These are phyloP conservation scores for Cladosporium sp. DNA, from an alignment of 2,329 filamentous ascomycete genomes.

Conservation along the genomic window DNA sequence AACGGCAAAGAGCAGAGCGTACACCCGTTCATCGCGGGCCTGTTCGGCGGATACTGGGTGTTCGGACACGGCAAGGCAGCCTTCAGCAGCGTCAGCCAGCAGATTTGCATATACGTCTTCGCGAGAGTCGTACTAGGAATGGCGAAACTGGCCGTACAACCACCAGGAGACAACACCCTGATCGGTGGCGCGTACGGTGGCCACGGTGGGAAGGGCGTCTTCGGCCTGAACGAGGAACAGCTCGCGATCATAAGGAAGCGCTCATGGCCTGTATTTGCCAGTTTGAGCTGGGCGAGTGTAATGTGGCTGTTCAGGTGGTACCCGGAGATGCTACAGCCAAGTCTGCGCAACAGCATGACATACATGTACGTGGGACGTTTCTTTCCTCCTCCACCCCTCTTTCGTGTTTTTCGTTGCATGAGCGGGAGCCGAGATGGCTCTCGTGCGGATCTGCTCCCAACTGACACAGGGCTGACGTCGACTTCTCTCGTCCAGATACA, in stretches of 20 bases:
- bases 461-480: constrained; percentile 29
- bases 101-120: constrained; percentile 98
- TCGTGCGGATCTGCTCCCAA: not conserved
- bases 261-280: constrained; percentile 91
- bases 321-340: constrained; percentile 85
- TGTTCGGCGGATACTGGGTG: constrained; percentile 86
- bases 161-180: constrained; percentile 37
- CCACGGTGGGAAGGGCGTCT: constrained; percentile 38
- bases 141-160: constrained; percentile 76
- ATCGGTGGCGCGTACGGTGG: constrained; percentile 35
- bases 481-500: constrained; percentile 48
- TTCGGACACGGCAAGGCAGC: constrained; percentile 73
- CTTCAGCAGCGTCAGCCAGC: constrained; percentile 74
- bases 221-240: constrained; percentile 37
- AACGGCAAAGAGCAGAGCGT: constrained; percentile 62
- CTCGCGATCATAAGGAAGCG: constrained; percentile 49
- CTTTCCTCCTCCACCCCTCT: constrained; percentile 3
- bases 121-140: constrained; percentile 82
- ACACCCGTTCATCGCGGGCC: constrained; percentile 80
- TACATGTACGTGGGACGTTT: constrained; percentile 70
- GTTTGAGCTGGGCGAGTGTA: constrained; percentile 82
- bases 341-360: constrained; percentile 89
- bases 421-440: not conserved
- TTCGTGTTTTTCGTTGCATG: constrained; percentile 7
- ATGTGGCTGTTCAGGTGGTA: constrained; percentile 96